Conservation (phyloP, 208 protist genomes). For the Leishmania amazonensis region DNA sequence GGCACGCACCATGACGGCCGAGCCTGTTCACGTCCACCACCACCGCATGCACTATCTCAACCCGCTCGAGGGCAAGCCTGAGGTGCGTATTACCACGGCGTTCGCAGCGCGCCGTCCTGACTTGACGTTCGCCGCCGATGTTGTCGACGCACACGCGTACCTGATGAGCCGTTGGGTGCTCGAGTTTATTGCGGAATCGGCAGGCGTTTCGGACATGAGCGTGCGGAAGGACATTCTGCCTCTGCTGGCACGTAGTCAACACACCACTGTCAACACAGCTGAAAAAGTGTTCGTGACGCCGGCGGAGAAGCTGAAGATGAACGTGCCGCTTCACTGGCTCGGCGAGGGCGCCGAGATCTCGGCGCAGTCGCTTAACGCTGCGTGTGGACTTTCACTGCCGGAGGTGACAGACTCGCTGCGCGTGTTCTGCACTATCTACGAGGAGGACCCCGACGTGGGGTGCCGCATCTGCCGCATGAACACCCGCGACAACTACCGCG, state of each 20-base stretch:
- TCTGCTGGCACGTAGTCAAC: conserved; percentile 66
- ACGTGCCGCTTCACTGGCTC: conserved; percentile 76
- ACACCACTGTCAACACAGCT: conserved; percentile 60
- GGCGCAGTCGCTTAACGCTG: conserved; percentile 63
- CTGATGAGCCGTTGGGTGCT: conserved; percentile 77
- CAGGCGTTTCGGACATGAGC: conserved; percentile 34
- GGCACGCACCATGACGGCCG: neutral
- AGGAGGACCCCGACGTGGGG: conserved; percentile 49
- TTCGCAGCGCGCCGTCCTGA: conserved; percentile 71
- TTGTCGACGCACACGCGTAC: conserved; percentile 77
- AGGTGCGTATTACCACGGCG: conserved; percentile 61
- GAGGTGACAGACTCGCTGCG: conserved; percentile 65
- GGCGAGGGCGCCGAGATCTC: conserved; percentile 36
- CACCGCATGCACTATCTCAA: conserved; percentile 74
- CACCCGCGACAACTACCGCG: conserved; percentile 69
- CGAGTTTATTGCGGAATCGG: conserved; percentile 62
- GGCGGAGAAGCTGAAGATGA: conserved; percentile 50
- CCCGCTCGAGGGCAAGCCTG: conserved; percentile 50
- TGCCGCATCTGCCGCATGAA: conserved; percentile 66
- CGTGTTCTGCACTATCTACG: conserved; percentile 77
- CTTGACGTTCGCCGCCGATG: conserved; percentile 65
- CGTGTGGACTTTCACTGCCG: conserved; percentile 35
- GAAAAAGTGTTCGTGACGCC: conserved; percentile 52
- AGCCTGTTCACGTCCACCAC: conserved; percentile 26
- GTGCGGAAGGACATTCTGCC: conserved; percentile 55